Percentiles rank a stretch among this genome's conserved stretches.
Evolutionary conservation across 352 stramenopile genomes (phyloP).

Genomic region (Globisporangium alternatum): DNA sequence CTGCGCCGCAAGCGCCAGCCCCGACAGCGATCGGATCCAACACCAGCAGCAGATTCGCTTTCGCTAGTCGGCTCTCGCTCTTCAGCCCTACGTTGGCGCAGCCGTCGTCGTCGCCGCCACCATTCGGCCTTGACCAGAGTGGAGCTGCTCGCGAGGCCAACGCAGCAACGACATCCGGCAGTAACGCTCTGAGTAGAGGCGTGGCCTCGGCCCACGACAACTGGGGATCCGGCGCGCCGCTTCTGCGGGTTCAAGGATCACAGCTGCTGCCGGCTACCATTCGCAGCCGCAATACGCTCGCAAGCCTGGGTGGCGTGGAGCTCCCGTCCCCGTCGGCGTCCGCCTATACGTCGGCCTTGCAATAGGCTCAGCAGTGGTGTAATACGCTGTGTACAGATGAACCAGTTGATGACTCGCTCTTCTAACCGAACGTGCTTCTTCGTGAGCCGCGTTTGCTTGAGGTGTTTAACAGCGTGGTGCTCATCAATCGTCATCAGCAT

Average conservation of each 20-base stretch:
- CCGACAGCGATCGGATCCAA: not conserved
- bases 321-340: conserved; percentile 7
- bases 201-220: not conserved
- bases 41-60: conserved; percentile 18
- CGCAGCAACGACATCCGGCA: not conserved
- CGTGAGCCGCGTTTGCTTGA: not conserved
- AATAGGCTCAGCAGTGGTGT: not conserved
- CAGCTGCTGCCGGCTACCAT: not conserved
- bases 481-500: not conserved
- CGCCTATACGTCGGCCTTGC: not conserved
- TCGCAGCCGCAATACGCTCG: conserved; percentile 8
- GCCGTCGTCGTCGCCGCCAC: not conserved
- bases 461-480: not conserved
- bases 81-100: conserved; percentile 36
- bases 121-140: conserved; percentile 1
- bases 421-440: too few relatives aligned
- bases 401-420: too few relatives aligned
- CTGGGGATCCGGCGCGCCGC: not conserved
- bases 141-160: not conserved
- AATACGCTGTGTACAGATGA: not conserved
- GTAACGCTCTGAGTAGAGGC: conserved; percentile 5
- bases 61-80: conserved; percentile 43
- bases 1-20: conserved; percentile 2
- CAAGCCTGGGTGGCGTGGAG: conserved; percentile 22
- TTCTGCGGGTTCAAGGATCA: not conserved